A percentile compares a stretch with the other conserved stretches of the same genome.
These are phyloP conservation scores for Glycine latifolia DNA, from an alignment of 306 rosid species.

Conservation along the genomic window DNA sequence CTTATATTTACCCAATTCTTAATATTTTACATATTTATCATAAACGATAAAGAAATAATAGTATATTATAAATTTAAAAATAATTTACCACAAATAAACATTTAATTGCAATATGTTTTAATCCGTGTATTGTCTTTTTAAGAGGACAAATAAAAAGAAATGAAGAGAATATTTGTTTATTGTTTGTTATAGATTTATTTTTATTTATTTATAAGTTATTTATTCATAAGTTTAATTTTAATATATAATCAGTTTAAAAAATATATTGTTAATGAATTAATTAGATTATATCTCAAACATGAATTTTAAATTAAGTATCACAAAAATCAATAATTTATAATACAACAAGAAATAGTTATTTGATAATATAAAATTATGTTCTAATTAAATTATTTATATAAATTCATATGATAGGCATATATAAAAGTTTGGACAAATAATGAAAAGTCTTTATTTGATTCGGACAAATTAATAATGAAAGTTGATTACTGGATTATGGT, in stretches of 20 bases:
- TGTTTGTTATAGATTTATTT: not conserved
- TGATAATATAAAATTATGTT: too few relatives aligned
- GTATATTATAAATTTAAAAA: not conserved
- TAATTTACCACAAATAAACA: not conserved
- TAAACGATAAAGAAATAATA: not conserved
- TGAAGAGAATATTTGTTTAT: not conserved
- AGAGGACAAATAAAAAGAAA: not conserved
- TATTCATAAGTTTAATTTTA: too few relatives aligned
- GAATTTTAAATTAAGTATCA: too few relatives aligned
- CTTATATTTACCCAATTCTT: not conserved
- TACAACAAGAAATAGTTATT: too few relatives aligned
- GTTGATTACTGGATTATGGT: slow-evolving; percentile 10
- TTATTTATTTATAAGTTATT: too few relatives aligned
- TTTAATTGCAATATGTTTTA: not conserved
- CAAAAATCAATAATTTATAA: too few relatives aligned
- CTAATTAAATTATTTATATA: too few relatives aligned
- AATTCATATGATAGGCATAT: too few relatives aligned
- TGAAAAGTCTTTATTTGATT: not conserved
- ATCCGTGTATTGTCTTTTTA: not conserved
- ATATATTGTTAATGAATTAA: too few relatives aligned
- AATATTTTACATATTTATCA: not conserved
- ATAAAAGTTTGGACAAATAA: not conserved
- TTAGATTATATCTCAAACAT: too few relatives aligned
- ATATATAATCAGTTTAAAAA: too few relatives aligned
- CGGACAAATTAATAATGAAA: slow-evolving; percentile 22